Evolutionary conservation across 148 eudicot species (phyloP).

Genomic region (Simmondsia chinensis): DNA sequence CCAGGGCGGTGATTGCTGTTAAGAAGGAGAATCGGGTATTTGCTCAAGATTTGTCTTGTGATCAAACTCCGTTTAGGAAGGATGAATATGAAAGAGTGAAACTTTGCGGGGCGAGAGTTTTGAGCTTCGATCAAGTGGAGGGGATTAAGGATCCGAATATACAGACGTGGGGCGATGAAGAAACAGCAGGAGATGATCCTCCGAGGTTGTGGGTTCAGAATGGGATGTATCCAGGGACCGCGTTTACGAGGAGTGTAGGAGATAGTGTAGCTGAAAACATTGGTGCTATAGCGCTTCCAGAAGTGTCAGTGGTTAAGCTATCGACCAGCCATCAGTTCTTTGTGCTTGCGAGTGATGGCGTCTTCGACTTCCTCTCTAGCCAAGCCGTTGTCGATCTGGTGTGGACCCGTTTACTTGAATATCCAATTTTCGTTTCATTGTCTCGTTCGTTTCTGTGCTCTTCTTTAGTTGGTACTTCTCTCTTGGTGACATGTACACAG

Average conservation of each 20-base stretch:
- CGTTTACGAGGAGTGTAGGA: slow-evolving; percentile 92
- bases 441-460: background rate
- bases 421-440: too few relatives aligned
- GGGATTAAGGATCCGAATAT: slow-evolving; percentile 74
- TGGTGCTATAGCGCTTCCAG: slow-evolving; percentile 88
- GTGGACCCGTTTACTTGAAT: slow-evolving; percentile 2
- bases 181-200: slow-evolving; percentile 80
- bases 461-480: too few relatives aligned
- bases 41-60: slow-evolving; percentile 66
- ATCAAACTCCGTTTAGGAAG: slow-evolving; percentile 90
- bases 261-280: slow-evolving; percentile 83
- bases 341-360: slow-evolving; percentile 94
- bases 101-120: slow-evolving; percentile 84
- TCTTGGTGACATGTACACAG: too few relatives aligned
- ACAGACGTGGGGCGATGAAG: slow-evolving; percentile 93
- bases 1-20: slow-evolving; percentile 78
- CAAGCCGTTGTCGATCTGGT: slow-evolving; percentile 86
- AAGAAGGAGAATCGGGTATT: slow-evolving; percentile 44
- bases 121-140: slow-evolving; percentile 95
- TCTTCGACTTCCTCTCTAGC: slow-evolving; percentile 90
- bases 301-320: slow-evolving; percentile 59
- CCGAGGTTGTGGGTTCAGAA: slow-evolving; percentile 92
- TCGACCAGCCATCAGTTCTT: slow-evolving; percentile 65
- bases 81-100: slow-evolving; percentile 95
- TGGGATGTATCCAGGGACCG: slow-evolving; percentile 96